Percentiles rank a stretch among this genome's conserved stretches.
These are phyloP conservation scores for Curvularia sp. DNA, from an alignment of 2,329 filamentous ascomycete species.

Conservation along the genomic window DNA sequence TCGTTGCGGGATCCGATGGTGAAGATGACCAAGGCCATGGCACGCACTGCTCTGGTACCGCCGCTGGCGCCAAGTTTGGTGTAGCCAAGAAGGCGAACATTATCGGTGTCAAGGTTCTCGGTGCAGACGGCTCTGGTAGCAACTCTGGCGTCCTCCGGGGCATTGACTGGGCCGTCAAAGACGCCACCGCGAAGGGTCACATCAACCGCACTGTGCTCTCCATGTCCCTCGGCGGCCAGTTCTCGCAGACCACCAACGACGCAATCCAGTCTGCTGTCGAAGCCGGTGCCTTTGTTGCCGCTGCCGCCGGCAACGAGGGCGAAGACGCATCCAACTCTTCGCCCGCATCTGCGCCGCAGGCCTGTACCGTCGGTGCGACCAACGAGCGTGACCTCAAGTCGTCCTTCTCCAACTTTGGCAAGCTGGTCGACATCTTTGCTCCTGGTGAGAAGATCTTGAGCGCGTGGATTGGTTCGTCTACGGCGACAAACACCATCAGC, in stretches of 20 bases:
- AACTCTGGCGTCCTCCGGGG: slow-evolving; percentile 38
- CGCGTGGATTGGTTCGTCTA: slow-evolving; percentile 49
- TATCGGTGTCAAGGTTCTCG: slow-evolving; percentile 48
- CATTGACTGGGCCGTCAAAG: slow-evolving; percentile 31
- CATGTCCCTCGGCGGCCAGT: slow-evolving; percentile 31
- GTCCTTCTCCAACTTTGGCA: slow-evolving; percentile 26
- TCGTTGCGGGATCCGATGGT: slow-evolving; percentile 27
- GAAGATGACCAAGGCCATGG: slow-evolving; percentile 36
- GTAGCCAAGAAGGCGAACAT: slow-evolving; percentile 46
- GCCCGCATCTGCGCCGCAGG: slow-evolving; percentile 40
- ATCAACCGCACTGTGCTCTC: slow-evolving; percentile 15
- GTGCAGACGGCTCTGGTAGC: slow-evolving; percentile 32
- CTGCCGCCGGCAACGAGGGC: slow-evolving; percentile 39
- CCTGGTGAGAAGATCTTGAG: slow-evolving; percentile 49
- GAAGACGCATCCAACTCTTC: slow-evolving; percentile 31
- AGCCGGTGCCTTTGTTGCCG: slow-evolving; percentile 38
- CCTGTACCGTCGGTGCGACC: slow-evolving; percentile 41
- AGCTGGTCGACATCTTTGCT: slow-evolving; percentile 43
- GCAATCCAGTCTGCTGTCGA: slow-evolving; percentile 34
- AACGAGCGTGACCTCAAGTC: slow-evolving; percentile 16
- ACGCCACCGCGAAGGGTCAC: slow-evolving; percentile 20
- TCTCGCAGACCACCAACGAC: slow-evolving; percentile 32
- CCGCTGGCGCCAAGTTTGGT: slow-evolving; percentile 39
- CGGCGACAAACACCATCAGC: slow-evolving; percentile 9
- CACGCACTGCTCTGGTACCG: slow-evolving; percentile 28